A percentile compares a stretch with the other conserved stretches of the same genome.
Conservation (phyloP, 164 flowering plant genomes). For the Cinnamomum chago region DNA sequence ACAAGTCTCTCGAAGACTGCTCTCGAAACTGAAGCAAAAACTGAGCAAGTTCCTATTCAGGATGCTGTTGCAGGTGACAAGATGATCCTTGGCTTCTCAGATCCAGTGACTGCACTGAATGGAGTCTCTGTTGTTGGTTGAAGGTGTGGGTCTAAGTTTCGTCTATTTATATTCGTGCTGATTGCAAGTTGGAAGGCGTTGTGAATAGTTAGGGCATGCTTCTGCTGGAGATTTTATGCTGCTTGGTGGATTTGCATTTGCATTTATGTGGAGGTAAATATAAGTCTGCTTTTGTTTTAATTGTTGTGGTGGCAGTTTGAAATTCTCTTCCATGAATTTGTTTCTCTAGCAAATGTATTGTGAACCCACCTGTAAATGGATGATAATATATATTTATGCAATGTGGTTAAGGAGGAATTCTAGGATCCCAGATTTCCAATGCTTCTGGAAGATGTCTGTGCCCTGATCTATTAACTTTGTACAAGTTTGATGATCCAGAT, state of each 20-base stretch:
- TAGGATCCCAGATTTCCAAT: no score
- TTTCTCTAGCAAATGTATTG: not conserved
- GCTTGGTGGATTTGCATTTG: not conserved
- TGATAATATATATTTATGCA: not conserved
- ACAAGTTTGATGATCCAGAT: no score
- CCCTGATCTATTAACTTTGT: no score
- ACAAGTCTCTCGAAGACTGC: constrained; percentile 7
- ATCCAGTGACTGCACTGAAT: constrained; percentile 25
- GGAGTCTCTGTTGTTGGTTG: constrained; percentile 34
- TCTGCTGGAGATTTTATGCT: not conserved
- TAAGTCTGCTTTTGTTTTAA: not conserved
- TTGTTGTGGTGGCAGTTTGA: not conserved
- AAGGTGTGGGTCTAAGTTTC: constrained; percentile 8
- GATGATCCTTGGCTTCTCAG: constrained; percentile 9
- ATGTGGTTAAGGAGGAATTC: not conserved
- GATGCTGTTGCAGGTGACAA: not conserved
- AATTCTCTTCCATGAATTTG: not conserved
- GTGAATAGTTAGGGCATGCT: constrained; percentile 32
- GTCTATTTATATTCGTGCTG: not conserved
- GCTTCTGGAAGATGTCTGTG: no score
- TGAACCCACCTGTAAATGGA: not conserved
- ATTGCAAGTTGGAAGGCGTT: constrained; percentile 3
- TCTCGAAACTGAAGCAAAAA: constrained; percentile 17
- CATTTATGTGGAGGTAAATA: constrained; percentile 1
- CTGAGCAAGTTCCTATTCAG: constrained; percentile 11